Percentiles rank a stretch among this genome's conserved stretches.
Evolutionary conservation across 192 early-diverging fungal species (phyloP).

Genomic region (Coemansia sp.): DNA sequence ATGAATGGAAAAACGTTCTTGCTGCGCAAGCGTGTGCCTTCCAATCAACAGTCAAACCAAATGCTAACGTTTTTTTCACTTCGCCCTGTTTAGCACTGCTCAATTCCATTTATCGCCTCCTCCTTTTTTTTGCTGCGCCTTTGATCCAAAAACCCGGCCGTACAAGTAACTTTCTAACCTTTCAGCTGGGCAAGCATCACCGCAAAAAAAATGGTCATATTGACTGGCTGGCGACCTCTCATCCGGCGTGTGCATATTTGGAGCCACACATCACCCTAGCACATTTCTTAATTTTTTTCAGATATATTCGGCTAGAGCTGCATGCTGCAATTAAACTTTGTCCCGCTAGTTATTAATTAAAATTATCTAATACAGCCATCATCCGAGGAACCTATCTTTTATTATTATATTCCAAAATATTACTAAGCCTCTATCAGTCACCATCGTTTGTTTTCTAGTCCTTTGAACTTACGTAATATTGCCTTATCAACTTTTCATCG

Average conservation of each 20-base stretch:
- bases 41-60: too few relatives aligned
- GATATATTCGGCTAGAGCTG: neutral
- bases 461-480: too few relatives aligned
- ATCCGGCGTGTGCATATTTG: neutral
- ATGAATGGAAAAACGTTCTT: too few relatives aligned
- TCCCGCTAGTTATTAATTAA: neutral
- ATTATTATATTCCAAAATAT: neutral
- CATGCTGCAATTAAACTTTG: conserved; percentile 3
- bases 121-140: neutral
- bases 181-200: neutral
- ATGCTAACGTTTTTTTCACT: neutral
- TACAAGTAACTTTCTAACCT: neutral
- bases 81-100: neutral
- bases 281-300: neutral
- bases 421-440: neutral
- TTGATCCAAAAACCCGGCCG: neutral
- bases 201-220: neutral
- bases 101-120: neutral
- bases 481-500: neutral
- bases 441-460: neutral
- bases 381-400: neutral
- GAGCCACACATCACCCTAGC: neutral
- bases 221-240: neutral
- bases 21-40: too few relatives aligned
- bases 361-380: neutral